Evolutionary conservation across 2,329 filamentous ascomycete species (phyloP).

Genomic region (Diaporthe ilicicola): DNA sequence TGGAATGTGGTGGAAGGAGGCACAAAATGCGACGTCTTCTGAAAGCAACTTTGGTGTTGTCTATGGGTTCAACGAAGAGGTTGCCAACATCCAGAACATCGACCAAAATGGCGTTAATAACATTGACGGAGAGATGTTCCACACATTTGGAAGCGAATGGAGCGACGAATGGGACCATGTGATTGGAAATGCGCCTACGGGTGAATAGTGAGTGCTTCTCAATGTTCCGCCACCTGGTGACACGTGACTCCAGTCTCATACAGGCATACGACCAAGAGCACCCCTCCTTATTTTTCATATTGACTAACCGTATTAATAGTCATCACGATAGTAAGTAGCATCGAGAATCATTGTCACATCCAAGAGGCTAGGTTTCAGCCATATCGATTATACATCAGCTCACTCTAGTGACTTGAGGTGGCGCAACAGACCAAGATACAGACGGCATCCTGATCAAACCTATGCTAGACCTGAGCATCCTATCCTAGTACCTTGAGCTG

Average conservation of each 20-base stretch:
- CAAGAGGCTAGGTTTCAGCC: not conserved
- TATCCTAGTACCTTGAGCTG: not conserved
- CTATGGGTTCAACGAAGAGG: conserved; percentile 56
- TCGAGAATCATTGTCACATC: not conserved
- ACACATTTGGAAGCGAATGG: conserved; percentile 54
- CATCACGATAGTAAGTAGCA: conserved; percentile 9
- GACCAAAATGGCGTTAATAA: conserved; percentile 49
- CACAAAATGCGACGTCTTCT: conserved; percentile 45
- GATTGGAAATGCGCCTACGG: not conserved
- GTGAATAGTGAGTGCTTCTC: not conserved
- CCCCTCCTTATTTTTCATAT: not conserved
- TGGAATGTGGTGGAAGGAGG: conserved; percentile 50
- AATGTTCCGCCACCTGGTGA: too few species aligned
- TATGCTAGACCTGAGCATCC: too few species aligned
- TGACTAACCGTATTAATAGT: not conserved
- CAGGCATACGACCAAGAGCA: not conserved
- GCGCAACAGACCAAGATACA: not conserved
- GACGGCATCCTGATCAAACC: not conserved
- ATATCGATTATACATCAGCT: not conserved
- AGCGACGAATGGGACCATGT: conserved; percentile 32
- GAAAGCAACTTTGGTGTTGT: conserved; percentile 45
- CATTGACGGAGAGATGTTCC: conserved; percentile 48
- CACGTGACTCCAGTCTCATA: too few species aligned
- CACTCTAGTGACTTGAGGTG: not conserved
- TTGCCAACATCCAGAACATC: conserved; percentile 51